phyloP scores from a whole-genome alignment of 768 basidiomycete genomes.

The Rhodotorula taiwanensis region DNA sequence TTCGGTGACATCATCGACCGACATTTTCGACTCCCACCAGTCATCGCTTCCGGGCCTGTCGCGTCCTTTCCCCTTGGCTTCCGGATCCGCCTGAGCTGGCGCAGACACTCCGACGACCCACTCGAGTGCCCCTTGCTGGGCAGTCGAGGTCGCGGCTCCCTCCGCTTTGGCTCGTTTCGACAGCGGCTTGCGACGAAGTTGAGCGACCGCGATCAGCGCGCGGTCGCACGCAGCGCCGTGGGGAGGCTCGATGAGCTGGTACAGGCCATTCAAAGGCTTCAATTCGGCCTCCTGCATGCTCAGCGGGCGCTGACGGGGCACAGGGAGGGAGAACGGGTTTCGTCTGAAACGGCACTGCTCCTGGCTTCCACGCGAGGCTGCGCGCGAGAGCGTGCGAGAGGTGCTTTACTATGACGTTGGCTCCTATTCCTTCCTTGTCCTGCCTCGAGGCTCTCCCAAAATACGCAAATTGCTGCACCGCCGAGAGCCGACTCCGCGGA shows the following conservation, averaged over 20 bases:
- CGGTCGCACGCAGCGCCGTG: not conserved
- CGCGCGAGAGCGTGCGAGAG: too few relatives aligned
- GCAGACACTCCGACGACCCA: not conserved
- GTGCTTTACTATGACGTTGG: too few relatives aligned
- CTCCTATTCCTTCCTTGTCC: too few relatives aligned
- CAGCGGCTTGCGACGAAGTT: not conserved
- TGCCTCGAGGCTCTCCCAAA: too few relatives aligned
- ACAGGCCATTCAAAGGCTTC: not conserved
- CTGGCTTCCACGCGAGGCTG: too few relatives aligned
- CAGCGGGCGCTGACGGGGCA: too few relatives aligned
- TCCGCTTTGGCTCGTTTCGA: not conserved
- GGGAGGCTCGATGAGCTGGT: not conserved
- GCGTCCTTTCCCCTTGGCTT: not conserved
- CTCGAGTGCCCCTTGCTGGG: not conserved
- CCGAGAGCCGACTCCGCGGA: too few relatives aligned
- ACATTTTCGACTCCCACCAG: slow-evolving; percentile 2
- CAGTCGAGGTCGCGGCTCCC: not conserved
- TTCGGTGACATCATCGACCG: not conserved
- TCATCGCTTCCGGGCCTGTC: not conserved
- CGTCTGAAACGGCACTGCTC: too few relatives aligned
- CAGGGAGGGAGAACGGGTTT: too few relatives aligned
- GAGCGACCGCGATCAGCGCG: slow-evolving; percentile 5
- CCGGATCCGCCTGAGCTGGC: not conserved
- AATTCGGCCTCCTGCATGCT: not conserved
- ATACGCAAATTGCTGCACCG: too few relatives aligned